Evolutionary conservation across 345 rosid species (phyloP), one percentile per base, ranked within the genome.

Genomic region (Citrus cavaleriei): DNA sequence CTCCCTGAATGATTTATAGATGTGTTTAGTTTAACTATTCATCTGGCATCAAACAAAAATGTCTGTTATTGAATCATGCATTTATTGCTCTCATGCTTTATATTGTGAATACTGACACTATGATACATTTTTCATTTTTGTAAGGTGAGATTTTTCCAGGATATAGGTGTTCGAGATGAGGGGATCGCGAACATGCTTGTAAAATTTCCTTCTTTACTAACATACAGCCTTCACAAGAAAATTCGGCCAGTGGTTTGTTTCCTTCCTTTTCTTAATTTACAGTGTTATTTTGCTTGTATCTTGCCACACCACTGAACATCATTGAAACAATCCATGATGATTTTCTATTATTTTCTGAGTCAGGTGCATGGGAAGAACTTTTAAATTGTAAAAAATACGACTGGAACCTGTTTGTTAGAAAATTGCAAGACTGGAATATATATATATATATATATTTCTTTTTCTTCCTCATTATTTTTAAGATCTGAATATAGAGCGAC

Each of bases 161-260:
- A 93, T 73, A 81, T 95, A 74, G 99, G 99, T 46, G 86, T 95
- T 67, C 86, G 89, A 80, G 91, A 93, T 59, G 95, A 91, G 60
- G 94, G 92, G 74, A 88, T 95, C 14, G 95, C 98, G 57, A 89
- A 93, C 81, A 95, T 95, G 98, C 84, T 95, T 78, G 98, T 87
- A 40, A 95, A 93, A 88, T 95, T 91, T 83, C 98, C 99, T 74
- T 87, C 93, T 5, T 79, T 91, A 62, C 83, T 94, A 77, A 94
- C 97, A 8, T 87, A 90, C 84, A 90, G 90, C 84, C 93, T 95
- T 68, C 40, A 89, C 87, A 93, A 90, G 93, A 95, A 93, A 90
- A 93, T 95, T 77, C 89, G 93, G 75, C 93, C 95, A 3, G 97
- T 92, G 97, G 97, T 95, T 79, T 78, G n/a, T 55, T 75, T 73